Base-by-base conservation (phyloP, 1,284 basidiomycete genomes). In the Ceratobasidium theobromae region DNA sequence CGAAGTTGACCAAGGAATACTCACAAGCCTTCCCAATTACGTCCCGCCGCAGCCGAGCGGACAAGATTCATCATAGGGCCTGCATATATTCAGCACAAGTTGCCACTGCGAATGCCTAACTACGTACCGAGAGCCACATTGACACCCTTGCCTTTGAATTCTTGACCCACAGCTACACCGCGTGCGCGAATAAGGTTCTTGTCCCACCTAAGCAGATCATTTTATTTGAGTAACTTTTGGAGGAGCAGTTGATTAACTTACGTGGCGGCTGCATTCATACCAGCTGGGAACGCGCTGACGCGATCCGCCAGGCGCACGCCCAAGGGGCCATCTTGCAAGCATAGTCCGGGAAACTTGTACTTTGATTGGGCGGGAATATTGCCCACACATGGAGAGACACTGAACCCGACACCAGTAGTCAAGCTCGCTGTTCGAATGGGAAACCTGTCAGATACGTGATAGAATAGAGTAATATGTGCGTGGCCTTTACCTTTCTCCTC, bases 1-100 rank as follows among this genome's bases (percentile, higher is more conserved):
- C 35, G 23, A 8, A 16, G 30, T 14, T 16, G 49, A 9, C 16
- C 11, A 60, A 4, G 8, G 25, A 21, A 51, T 35, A 66, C 67
- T 58, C 54, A 62, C 69, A 91, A 93, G 6, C 89, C 89, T 78
- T 95, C 91, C 89, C 89, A 95, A 75, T 91, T 92, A 9, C 92
- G 79, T 0, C 92, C 92, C 2, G 72, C 77, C 16, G 75, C 75
- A 0, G 85, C 81, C 38, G 84, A 75, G 62, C 88, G 83, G 23
- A 85, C 88, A 76, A 89, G 79, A 72, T 89, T 89, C 85, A 88
- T 88, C 85, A 77, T 80, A 1, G 87, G 85, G 6, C 88, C 86
- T 1, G 88, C 28, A 46, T 1, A 23, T 21, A 35, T 40, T 57
- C 18, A 65, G 23, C 51, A 53, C 27, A 60, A 14, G 5, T 14